Evolutionary conservation across 306 rosid genomes (phyloP).

Genomic region (Sphenostylis stenocarpa): DNA sequence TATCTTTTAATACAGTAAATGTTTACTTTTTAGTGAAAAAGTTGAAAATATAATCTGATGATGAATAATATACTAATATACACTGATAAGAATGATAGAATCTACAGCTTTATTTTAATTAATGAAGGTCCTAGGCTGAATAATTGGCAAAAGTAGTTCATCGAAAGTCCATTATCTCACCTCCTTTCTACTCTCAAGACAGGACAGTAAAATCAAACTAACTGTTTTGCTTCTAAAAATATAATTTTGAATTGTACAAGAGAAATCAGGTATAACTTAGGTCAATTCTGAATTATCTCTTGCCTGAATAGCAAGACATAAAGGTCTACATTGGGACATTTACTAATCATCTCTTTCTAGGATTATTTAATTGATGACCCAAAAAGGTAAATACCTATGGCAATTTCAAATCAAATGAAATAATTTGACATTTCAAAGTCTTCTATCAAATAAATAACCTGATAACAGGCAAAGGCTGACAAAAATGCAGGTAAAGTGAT

Average conservation of each 20-base stretch:
- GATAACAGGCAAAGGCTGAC: background rate
- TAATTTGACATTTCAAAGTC: slow-evolving; percentile 6
- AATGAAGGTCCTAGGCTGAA: background rate
- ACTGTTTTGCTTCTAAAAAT: background rate
- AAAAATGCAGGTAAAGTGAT: slow-evolving; percentile 19
- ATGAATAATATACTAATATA: background rate
- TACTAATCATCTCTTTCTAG: background rate
- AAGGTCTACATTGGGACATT: background rate
- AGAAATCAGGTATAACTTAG: background rate
- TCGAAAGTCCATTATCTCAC: background rate
- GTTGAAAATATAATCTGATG: background rate
- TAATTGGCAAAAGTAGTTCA: background rate
- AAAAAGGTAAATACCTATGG: slow-evolving; percentile 8
- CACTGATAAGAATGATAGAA: background rate
- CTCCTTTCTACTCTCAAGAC: slow-evolving; percentile 12
- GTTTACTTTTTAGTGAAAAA: background rate
- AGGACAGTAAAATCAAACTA: slow-evolving; percentile 16
- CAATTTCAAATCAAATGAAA: slow-evolving; percentile 2
- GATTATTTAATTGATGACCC: background rate
- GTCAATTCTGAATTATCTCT: slow-evolving; percentile 7
- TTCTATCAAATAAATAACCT: background rate
- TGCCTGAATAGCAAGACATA: background rate
- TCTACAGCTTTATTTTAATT: background rate
- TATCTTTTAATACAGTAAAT: background rate
- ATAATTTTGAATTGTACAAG: background rate